These are phyloP conservation scores for Pachyrhizus erosus DNA, from an alignment of 306 rosid genomes.

Conservation along the genomic window DNA sequence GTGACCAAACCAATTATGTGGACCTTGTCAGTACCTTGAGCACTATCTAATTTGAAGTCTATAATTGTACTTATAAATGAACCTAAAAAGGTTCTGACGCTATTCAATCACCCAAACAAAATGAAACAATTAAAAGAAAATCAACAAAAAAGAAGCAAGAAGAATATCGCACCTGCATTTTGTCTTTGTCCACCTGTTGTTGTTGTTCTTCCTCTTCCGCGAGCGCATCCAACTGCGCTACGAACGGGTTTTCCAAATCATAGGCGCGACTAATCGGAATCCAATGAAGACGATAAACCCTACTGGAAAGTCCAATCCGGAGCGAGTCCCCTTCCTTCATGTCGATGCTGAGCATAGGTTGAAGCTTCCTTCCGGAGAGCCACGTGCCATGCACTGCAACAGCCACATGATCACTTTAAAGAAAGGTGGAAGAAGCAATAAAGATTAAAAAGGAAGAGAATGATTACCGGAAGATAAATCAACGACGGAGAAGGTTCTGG, in stretches of 20 bases:
- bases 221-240: conserved; percentile 42
- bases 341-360: conserved; percentile 58
- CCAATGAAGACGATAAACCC: conserved; percentile 78
- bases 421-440: neutral
- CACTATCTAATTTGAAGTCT: too few relatives aligned
- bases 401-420: conserved; percentile 27
- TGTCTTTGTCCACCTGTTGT: conserved; percentile 17
- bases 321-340: conserved; percentile 68
- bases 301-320: conserved; percentile 68
- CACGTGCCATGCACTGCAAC: conserved; percentile 81
- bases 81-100: too few relatives aligned
- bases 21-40: too few relatives aligned
- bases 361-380: conserved; percentile 69
- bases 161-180: conserved; percentile 45
- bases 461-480: conserved; percentile 75
- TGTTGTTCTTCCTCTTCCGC: conserved; percentile 10
- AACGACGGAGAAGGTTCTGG: conserved; percentile 52
- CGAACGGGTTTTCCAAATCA: conserved; percentile 53
- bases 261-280: conserved; percentile 67
- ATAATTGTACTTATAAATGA: too few relatives aligned
- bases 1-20: too few relatives aligned
- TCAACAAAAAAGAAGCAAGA: too few relatives aligned
- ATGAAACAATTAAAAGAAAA: too few relatives aligned
- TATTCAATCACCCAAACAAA: too few relatives aligned
- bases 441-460: neutral